Conservation (phyloP, 306 rosid genomes). For the Inga oerstediana region DNA sequence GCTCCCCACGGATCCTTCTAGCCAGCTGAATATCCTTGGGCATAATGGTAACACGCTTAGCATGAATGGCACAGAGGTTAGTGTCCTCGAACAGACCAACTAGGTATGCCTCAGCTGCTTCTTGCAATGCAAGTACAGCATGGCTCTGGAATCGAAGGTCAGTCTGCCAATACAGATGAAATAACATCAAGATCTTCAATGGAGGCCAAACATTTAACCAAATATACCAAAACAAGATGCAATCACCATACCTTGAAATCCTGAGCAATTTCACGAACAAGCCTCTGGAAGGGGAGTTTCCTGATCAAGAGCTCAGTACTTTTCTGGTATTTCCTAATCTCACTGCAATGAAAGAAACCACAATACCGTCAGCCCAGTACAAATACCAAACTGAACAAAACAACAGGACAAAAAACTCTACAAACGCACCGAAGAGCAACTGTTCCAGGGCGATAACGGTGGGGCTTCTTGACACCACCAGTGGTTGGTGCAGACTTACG, state of each 20-base stretch:
- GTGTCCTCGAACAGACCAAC: constrained; percentile 93
- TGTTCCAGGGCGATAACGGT: constrained; percentile 93
- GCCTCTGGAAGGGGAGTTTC: constrained; percentile 93
- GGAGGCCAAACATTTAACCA: neutral
- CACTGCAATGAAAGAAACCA: constrained; percentile 42
- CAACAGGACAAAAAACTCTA: accelerated
- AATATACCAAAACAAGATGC: accelerated
- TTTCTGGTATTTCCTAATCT: constrained; percentile 92
- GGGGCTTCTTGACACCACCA: constrained; percentile 97
- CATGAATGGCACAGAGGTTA: constrained; percentile 89
- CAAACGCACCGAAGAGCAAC: constrained; percentile 79
- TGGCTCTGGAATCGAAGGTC: constrained; percentile 97
- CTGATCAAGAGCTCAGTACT: constrained; percentile 90
- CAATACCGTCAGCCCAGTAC: neutral
- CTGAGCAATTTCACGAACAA: constrained; percentile 94
- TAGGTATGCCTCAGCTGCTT: constrained; percentile 92
- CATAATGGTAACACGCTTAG: constrained; percentile 95
- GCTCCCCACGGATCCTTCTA: constrained; percentile 88
- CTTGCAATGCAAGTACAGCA: constrained; percentile 88
- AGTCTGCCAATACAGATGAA: constrained; percentile 49
- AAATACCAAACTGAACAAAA: accelerated
- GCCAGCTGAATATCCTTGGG: constrained; percentile 96
- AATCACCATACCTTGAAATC: constrained; percentile 69
- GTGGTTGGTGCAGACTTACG: constrained; percentile 98
- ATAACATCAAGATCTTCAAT: too few relatives aligned